Percentiles rank a stretch among this genome's conserved stretches.
Evolutionary conservation across 208 protist species (phyloP).

Genomic region (Naegleria gruberi): DNA sequence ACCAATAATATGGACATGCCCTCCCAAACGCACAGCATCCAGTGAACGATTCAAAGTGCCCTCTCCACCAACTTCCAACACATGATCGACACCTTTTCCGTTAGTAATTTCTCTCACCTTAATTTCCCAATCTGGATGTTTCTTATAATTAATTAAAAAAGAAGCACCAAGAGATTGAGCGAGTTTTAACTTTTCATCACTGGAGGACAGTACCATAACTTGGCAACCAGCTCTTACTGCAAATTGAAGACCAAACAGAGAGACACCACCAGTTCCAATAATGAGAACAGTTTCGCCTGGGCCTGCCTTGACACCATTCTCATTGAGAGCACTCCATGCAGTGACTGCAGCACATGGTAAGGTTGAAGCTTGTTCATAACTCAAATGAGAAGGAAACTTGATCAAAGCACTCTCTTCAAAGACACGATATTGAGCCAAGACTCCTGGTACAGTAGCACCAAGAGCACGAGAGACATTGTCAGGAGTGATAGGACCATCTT

Average conservation of each 20-base stretch:
- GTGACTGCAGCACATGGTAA: not conserved
- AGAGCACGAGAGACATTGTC: not conserved
- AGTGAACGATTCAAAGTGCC: conserved; percentile 21
- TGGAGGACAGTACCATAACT: conserved; percentile 24
- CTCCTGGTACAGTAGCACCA: not conserved
- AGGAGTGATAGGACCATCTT: not conserved
- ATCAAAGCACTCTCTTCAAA: not conserved
- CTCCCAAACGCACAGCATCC: not conserved
- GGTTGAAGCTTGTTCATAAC: not conserved
- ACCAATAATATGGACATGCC: conserved; percentile 27
- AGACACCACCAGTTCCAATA: conserved; percentile 23
- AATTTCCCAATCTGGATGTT: conserved; percentile 20
- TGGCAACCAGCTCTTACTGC: conserved; percentile 8
- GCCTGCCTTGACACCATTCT: not conserved
- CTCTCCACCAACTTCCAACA: conserved; percentile 23
- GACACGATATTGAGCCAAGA: not conserved
- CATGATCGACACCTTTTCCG: conserved; percentile 30
- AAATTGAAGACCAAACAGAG: conserved; percentile 33
- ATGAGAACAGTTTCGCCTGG: not conserved
- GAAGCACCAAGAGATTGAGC: conserved; percentile 19
- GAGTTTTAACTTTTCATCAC: conserved; percentile 24
- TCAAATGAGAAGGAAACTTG: not conserved
- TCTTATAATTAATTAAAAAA: conserved; percentile 25
- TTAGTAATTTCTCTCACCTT: conserved; percentile 25
- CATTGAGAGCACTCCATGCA: not conserved